A percentile compares a stretch with the other conserved stretches of the same genome.
phyloP scores from a whole-genome alignment of 805 yeast species.

The Starmerella kuoi region DNA sequence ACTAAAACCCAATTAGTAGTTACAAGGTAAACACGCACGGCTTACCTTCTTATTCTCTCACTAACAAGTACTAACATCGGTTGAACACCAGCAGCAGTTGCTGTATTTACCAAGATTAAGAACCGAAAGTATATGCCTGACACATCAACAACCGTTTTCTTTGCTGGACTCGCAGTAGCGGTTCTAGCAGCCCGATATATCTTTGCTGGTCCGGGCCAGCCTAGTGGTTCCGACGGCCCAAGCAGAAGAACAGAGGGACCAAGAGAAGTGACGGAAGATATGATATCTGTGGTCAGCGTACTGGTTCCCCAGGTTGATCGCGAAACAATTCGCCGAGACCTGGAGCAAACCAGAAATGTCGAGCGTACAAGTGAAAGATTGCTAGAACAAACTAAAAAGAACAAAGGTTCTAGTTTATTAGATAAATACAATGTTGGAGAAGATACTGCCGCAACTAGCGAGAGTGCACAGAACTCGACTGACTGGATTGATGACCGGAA shows the following conservation, averaged over 20 bases:
- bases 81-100: too few relatives aligned
- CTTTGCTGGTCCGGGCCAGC: constrained; percentile 1
- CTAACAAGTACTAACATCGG: too few relatives aligned
- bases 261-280: constrained; percentile 32
- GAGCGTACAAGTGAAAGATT: constrained; percentile 66
- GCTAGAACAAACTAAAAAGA: constrained; percentile 44
- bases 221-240: background rate
- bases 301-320: constrained; percentile 62
- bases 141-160: constrained; percentile 17
- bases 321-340: constrained; percentile 61
- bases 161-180: constrained; percentile 20
- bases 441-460: constrained; percentile 4
- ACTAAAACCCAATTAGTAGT: too few relatives aligned
- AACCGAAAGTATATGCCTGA: constrained; percentile 18
- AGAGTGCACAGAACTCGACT: background rate
- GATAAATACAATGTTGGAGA: constrained; percentile 36
- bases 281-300: constrained; percentile 78
- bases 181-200: constrained; percentile 17
- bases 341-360: constrained; percentile 56
- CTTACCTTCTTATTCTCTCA: too few relatives aligned
- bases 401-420: constrained; percentile 21
- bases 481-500: constrained; percentile 36
- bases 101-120: constrained; percentile 2
- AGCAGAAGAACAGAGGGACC: background rate
- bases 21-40: too few relatives aligned